These are phyloP conservation scores for Rhytidhysteron rufulum DNA, from an alignment of 2,329 filamentous ascomycete species.

Conservation along the genomic window DNA sequence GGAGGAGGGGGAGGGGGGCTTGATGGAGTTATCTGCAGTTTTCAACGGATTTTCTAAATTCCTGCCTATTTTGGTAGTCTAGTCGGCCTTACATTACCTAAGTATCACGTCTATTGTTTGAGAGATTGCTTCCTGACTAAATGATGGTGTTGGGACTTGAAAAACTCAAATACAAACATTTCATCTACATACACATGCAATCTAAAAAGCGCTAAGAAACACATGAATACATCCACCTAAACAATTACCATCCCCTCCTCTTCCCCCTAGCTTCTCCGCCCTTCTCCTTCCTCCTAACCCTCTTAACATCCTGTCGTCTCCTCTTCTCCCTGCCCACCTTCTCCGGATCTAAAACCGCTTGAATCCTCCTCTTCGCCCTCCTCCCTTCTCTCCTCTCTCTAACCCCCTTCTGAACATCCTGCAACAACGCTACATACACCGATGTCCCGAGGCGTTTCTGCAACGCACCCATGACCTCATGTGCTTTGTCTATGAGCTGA, in stretches of 20 bases:
- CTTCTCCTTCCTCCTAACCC: slow-evolving; percentile 64
- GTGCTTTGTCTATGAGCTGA: slow-evolving; percentile 67
- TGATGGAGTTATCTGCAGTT: no score
- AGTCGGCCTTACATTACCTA: no score
- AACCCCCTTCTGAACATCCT: slow-evolving; percentile 70
- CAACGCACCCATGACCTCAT: slow-evolving; percentile 74
- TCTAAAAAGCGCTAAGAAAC: no score
- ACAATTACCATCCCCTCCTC: slow-evolving; percentile 62
- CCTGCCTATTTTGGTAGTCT: no score
- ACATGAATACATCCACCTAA: neutral
- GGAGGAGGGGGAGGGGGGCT: no score
- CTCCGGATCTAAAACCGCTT: slow-evolving; percentile 77
- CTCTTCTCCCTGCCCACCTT: slow-evolving; percentile 64
- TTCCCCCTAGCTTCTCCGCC: slow-evolving; percentile 67
- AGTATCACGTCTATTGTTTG: no score
- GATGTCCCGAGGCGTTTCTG: slow-evolving; percentile 81
- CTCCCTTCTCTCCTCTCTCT: slow-evolving; percentile 68
- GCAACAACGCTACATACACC: slow-evolving; percentile 70
- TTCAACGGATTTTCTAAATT: no score
- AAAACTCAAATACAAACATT: no score
- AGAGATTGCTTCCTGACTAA: no score
- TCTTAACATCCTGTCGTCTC: slow-evolving; percentile 52
- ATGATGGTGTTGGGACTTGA: no score
- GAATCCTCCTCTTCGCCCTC: slow-evolving; percentile 81
- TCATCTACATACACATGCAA: no score